Percentiles rank a stretch among this genome's conserved stretches.
These are phyloP conservation scores for Pontederia paniculata DNA, from an alignment of 176 grass and related monocot species.

Conservation along the genomic window DNA sequence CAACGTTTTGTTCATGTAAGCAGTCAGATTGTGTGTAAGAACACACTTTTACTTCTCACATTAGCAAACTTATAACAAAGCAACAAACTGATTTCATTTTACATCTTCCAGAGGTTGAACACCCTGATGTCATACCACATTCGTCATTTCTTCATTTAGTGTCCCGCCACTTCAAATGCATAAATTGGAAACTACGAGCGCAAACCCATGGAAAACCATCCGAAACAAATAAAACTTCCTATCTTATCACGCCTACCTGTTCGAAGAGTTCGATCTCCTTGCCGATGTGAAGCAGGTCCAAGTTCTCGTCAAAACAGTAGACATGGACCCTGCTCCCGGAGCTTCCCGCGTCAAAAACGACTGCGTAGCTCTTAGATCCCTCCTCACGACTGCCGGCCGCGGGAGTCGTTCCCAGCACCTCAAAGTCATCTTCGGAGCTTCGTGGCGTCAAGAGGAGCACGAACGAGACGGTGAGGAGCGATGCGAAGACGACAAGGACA, in stretches of 20 bases:
- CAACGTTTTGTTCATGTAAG: too few species aligned
- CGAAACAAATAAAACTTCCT: not conserved
- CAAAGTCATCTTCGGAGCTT: not conserved
- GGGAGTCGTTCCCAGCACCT: not conserved
- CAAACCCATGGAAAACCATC: too few species aligned
- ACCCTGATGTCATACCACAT: too few species aligned
- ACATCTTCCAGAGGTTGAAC: too few species aligned
- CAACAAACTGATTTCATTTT: too few species aligned
- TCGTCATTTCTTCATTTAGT: too few species aligned
- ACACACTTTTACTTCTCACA: too few species aligned
- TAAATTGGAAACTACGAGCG: too few species aligned
- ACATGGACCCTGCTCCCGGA: constrained; percentile 27
- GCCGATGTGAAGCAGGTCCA: constrained; percentile 17
- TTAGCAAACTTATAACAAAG: too few species aligned
- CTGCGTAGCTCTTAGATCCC: constrained; percentile 24
- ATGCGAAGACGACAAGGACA: constrained; percentile 9
- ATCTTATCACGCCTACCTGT: constrained; percentile 2
- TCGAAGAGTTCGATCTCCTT: constrained; percentile 17
- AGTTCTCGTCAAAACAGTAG: constrained; percentile 22
- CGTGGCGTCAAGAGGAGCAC: constrained; percentile 23
- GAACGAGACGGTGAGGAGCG: constrained; percentile 16
- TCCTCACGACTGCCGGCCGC: not conserved
- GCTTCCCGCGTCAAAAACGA: constrained; percentile 24
- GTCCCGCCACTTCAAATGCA: too few species aligned
- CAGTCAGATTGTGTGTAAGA: too few species aligned